Conservation (phyloP, 306 rosid genomes). For the Phaseolus lunatus region DNA sequence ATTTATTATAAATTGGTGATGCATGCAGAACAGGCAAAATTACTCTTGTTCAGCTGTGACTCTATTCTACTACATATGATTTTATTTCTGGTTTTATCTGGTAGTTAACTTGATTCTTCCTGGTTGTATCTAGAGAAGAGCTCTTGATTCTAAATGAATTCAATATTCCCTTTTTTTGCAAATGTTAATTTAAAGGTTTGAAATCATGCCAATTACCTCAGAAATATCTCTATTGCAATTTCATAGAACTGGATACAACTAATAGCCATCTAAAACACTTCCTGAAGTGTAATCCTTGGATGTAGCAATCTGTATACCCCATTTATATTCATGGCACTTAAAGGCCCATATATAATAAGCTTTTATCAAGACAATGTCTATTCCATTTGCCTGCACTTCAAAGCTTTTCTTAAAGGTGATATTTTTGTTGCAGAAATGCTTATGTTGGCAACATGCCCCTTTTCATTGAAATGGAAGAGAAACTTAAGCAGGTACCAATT, state of each 20-base stretch:
- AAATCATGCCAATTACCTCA: constrained; percentile 28
- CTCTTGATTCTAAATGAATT: constrained; percentile 4
- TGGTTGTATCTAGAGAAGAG: constrained; percentile 31
- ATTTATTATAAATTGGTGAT: constrained; percentile 13
- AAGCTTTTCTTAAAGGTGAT: constrained; percentile 36
- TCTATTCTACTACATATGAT: constrained; percentile 7
- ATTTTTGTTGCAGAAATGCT: constrained; percentile 79
- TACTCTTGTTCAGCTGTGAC: constrained; percentile 28
- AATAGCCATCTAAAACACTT: constrained; percentile 5
- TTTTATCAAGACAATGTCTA: constrained; percentile 16
- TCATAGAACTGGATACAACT: neutral
- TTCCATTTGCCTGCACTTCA: constrained; percentile 33
- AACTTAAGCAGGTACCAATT: constrained; percentile 76
- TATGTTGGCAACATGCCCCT: constrained; percentile 89
- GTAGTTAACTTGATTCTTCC: constrained; percentile 19
- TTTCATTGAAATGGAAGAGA: constrained; percentile 85
- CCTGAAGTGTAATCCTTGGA: constrained; percentile 35
- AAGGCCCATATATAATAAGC: constrained; percentile 24
- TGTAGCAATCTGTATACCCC: constrained; percentile 29
- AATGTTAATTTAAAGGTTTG: constrained; percentile 28
- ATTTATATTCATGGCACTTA: constrained; percentile 37
- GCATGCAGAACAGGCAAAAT: constrained; percentile 1
- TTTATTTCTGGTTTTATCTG: constrained; percentile 24
- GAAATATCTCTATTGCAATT: constrained; percentile 18
- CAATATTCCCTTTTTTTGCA: neutral